Base-by-base conservation (phyloP, 2,329 filamentous ascomycete genomes). In the Alternaria brassicicola region DNA sequence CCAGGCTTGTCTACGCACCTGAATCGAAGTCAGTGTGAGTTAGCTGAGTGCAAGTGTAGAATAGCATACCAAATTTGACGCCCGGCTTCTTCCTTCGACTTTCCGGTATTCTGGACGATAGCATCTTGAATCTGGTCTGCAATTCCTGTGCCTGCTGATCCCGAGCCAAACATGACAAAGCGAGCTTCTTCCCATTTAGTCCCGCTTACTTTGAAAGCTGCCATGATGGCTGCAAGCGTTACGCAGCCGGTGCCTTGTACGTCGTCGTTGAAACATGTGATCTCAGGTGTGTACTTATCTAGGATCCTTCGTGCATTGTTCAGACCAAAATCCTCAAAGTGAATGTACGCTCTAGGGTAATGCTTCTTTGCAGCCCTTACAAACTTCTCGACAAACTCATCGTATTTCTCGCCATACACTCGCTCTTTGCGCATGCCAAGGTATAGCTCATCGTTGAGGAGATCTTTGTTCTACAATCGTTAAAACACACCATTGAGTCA, bases 251-350 rank as follows among this genome's bases (percentile, higher is more conserved):
- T 96, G 1, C 92, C 93, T 75, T 96, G 92, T 0, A 96, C 88
- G 73, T 96, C 92, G 57, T 96, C 93, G 69, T 96, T 96, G 82
- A 97, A 96, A 75, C 92, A 96, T 0, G 92, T 84, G 7, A 94
- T 88, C 48, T 89, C 72, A 0, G 88, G 83, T 1, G 89, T 85
- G 68, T 95, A 96, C 33, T 83, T 85, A 59, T 96, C 90, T 1
- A 96, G 82, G 2, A 96, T 85, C 3, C 90, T 85, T 28, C 90
- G 83, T 0, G 91, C 90, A 69, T 96, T 96, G 1, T 77, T 76
- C 0, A 96, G 78, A 0, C 92, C 92, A 78, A 96, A 96, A 71
- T 96, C 93, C 69, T 96, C 91, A 71, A 96, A 96, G 70, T 96
- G 92, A 19, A 96, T 89, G 67, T 93, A 94, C 0, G 93, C 92